Evolutionary conservation across 495 filamentous ascomycete species (phyloP), one percentile per base, ranked within the genome.

Genomic region (Lepraria neglecta): DNA sequence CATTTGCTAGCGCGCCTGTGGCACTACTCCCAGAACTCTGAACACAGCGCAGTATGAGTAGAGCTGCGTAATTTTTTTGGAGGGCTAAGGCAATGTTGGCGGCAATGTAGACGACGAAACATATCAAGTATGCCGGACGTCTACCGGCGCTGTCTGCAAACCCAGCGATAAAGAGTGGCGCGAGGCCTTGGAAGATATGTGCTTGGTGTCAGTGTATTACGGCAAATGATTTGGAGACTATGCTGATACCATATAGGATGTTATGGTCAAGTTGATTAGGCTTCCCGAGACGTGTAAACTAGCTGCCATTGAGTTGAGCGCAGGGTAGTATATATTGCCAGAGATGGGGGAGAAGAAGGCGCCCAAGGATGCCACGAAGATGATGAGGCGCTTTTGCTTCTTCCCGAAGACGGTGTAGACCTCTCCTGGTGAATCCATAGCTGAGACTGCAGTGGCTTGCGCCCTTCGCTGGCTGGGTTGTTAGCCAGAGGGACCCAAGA

Each of bases 181-280:
- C 72, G 9, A 84, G 59, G 7, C 73, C 80, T 68, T 81, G 78
- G 27, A 80, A 74, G 15, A 82, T 75, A 75, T 78, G 54, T 10
- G 31, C 11, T 45, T 3, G 21, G 62, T 61, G 63, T 33, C 27
- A 19, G 19, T 19, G 6, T n/a, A 4, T 14, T 47, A 27, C 24
- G 1, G 2, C 14, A 30, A 54, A 52, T 63, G 21, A 14, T 28
- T 47, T 47, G 31, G 4, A 30, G 46, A 30, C 12, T n/a, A 43
- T 53, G 9, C 15, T 19, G 60, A 50, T 69, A 78, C 75, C 60
- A 77, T 44, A 59, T 76, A 82, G 9, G 72, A 67, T 3, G 72
- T 82, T 58, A 81, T 68, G 0, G 74, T 77, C 40, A 81, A 61
- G 56, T 79, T 80, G 61, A 81, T 79, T 33, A 70, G 44, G 3